Conservation (phyloP, 2,329 filamentous ascomycete species). For the Xylariaceae sp. region DNA sequence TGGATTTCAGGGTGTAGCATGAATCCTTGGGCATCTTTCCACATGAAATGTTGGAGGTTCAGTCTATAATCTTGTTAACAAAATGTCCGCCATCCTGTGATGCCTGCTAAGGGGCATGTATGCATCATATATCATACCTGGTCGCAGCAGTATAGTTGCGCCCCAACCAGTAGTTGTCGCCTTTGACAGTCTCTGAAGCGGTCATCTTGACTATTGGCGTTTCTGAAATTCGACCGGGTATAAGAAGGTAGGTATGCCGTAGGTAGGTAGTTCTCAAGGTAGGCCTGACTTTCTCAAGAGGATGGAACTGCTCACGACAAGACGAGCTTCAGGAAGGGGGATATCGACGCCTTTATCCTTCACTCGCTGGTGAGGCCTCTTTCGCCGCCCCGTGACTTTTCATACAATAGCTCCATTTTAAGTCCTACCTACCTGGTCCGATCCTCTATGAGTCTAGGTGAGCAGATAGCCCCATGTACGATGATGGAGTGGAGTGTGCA, state of each 20-base stretch:
- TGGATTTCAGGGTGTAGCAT: conserved; percentile 14
- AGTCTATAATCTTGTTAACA: conserved; percentile 7
- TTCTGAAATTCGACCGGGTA: background rate
- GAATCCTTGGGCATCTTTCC: conserved; percentile 11
- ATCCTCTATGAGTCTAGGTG: too few species aligned
- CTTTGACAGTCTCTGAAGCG: background rate
- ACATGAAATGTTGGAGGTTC: conserved; percentile 17
- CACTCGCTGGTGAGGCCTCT: background rate
- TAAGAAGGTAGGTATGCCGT: background rate
- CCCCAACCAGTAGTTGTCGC: conserved; percentile 11
- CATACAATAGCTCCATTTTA: too few species aligned
- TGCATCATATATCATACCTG: conserved; percentile 5
- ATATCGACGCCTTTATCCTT: too few species aligned
- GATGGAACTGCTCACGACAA: background rate
- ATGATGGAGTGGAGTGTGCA: too few species aligned
- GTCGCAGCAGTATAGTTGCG: conserved; percentile 8
- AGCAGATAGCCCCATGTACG: too few species aligned
- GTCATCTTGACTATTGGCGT: background rate
- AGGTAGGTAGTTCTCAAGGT: background rate
- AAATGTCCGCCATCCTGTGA: background rate
- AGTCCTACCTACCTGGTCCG: too few species aligned
- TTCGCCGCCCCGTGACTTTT: background rate
- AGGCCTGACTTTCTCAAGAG: background rate
- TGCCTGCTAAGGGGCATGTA: too few species aligned
- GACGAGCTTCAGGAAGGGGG: background rate